Percentiles rank a stretch among this genome's conserved stretches.
phyloP scores from a whole-genome alignment of 78 protist species.

The Creolimax fragrantissima region DNA sequence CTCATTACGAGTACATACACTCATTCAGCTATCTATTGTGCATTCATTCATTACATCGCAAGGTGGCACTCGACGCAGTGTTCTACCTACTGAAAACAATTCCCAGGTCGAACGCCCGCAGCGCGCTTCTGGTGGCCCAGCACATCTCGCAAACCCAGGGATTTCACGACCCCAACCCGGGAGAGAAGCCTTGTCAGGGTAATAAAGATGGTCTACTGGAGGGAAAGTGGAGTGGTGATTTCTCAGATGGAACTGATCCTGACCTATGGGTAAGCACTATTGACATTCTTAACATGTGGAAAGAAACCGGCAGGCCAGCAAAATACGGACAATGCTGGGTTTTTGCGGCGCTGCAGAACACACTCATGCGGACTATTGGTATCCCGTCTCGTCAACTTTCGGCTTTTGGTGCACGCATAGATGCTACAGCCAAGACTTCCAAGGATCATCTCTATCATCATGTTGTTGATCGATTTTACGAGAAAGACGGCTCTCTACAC shows the following conservation, averaged over 20 bases:
- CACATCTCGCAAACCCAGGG: not conserved
- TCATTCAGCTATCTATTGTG: not conserved
- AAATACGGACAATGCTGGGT: not conserved
- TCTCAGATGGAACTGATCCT: not conserved
- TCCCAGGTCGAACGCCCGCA: not conserved
- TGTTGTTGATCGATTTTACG: not conserved
- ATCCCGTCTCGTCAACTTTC: not conserved
- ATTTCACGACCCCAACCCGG: not conserved
- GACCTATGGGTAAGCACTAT: not conserved
- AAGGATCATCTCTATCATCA: not conserved
- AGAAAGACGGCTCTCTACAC: not conserved
- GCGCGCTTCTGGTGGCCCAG: not conserved
- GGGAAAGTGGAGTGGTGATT: not conserved
- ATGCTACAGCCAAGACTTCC: not conserved
- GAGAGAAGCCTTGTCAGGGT: not conserved
- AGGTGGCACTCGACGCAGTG: not conserved
- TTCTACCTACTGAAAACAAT: not conserved
- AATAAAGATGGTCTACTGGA: not conserved
- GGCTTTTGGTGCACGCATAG: not conserved
- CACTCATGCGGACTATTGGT: not conserved
- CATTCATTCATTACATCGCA: not conserved
- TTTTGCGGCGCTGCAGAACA: not conserved
- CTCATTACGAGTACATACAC: no score
- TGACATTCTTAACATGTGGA: not conserved
- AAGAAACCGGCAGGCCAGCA: not conserved